Conservation (phyloP, 2,329 filamentous ascomycete genomes). For the Diplodia scrobiculata region DNA sequence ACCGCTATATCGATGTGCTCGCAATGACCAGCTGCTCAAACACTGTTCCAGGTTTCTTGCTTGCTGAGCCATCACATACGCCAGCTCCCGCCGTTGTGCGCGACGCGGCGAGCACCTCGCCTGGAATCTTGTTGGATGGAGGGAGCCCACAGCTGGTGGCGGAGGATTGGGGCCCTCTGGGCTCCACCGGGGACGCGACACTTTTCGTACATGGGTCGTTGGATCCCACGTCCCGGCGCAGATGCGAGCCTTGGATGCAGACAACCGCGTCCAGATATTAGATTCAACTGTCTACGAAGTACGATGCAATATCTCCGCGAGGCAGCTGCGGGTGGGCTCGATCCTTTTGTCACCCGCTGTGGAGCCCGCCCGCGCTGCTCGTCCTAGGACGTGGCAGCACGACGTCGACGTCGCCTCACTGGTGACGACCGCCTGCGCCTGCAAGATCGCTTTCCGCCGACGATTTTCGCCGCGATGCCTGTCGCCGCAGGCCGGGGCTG, state of each 20-base stretch:
- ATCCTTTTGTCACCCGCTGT: too few species aligned
- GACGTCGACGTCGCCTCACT: not conserved
- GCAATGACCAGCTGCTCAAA: conserved; percentile 9
- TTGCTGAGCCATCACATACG: conserved; percentile 23
- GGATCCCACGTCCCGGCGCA: too few species aligned
- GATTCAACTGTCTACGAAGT: too few species aligned
- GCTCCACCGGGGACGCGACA: too few species aligned
- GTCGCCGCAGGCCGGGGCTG: conserved; percentile 3
- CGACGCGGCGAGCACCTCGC: not conserved
- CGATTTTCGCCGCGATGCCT: not conserved
- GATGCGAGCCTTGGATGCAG: too few species aligned
- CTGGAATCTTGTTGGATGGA: conserved; percentile 6
- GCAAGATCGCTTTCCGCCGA: not conserved
- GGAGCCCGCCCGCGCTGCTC: not conserved
- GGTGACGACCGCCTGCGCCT: not conserved
- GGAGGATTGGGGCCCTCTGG: too few species aligned
- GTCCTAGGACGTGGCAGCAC: conserved; percentile 17
- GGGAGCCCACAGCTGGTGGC: too few species aligned
- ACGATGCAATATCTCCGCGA: too few species aligned
- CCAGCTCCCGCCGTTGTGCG: conserved; percentile 12
- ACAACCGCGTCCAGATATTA: too few species aligned
- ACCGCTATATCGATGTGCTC: conserved; percentile 7
- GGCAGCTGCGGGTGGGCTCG: too few species aligned
- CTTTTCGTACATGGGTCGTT: too few species aligned
- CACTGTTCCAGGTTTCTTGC: conserved; percentile 9